A percentile compares a stretch with the other conserved stretches of the same genome.
These are phyloP conservation scores for Dictyostelium capitatum DNA, from an alignment of 78 protist species.

Conservation along the genomic window DNA sequence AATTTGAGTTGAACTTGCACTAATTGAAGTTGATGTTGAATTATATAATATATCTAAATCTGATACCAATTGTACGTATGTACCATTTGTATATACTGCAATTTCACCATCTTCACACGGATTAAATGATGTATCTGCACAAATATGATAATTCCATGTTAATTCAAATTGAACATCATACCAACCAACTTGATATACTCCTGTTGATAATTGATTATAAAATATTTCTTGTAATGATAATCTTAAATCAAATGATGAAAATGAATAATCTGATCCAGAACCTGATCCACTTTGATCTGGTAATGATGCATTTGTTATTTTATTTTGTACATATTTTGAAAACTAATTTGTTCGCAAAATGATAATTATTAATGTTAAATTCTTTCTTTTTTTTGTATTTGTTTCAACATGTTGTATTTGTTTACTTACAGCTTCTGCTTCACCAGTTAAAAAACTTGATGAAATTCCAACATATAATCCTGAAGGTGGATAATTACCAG, in stretches of 20 bases:
- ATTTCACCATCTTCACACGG: conserved; percentile 45
- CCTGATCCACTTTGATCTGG: not conserved
- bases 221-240: not conserved
- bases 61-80: not conserved
- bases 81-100: conserved; percentile 14
- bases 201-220: not conserved
- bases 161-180: not conserved
- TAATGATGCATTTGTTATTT: not conserved
- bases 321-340: not conserved
- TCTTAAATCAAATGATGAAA: not conserved
- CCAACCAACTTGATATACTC: conserved; percentile 16
- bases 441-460: not conserved
- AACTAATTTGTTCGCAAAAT: too few relatives aligned
- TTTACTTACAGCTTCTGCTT: not conserved
- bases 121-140: conserved; percentile 28
- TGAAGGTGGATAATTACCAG: conserved; percentile 17
- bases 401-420: too few relatives aligned
- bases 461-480: conserved; percentile 21
- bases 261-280: not conserved
- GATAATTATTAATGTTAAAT: too few relatives aligned
- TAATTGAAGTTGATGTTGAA: not conserved
- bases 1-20: not conserved
- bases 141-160: conserved; percentile 52
- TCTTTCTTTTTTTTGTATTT: not conserved
- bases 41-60: not conserved